Percentiles rank a stretch among this genome's conserved stretches.
Evolutionary conservation across 345 rosid species (phyloP).

Genomic region (Lagerstroemia speciosa): DNA sequence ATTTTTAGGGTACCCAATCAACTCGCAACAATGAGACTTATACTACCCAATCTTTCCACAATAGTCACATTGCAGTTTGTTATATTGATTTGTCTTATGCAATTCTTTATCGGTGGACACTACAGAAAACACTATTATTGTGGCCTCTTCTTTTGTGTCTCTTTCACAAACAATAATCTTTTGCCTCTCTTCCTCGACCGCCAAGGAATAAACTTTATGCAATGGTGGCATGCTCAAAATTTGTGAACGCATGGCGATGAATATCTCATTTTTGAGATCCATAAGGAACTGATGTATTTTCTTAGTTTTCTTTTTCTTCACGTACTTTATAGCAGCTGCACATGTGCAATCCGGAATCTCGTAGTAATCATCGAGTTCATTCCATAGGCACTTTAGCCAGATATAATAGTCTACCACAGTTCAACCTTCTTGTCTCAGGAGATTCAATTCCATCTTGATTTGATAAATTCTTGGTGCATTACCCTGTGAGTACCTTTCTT

Average conservation of each 20-base stretch:
- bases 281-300: constrained; percentile 3
- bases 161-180: not conserved
- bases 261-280: constrained; percentile 8
- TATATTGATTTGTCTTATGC: no score
- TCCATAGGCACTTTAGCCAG: constrained; percentile 2
- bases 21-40: not conserved
- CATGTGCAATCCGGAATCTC: not conserved
- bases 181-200: not conserved
- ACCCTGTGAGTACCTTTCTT: constrained; percentile 1
- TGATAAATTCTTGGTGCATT: constrained; percentile 6
- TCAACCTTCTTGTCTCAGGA: not conserved
- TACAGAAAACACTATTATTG: not conserved
- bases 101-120: no score
- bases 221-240: constrained; percentile 1
- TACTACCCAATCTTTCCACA: not conserved
- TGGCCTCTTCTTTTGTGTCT: not conserved
- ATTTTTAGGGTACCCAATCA: not conserved
- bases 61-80: not conserved
- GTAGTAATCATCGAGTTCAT: not conserved
- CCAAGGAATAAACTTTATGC: not conserved
- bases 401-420: constrained; percentile 2
- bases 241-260: not conserved
- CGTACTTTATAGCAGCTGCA: not conserved
- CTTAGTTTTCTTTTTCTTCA: not conserved
- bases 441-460: not conserved